Evolutionary conservation across 2,329 filamentous ascomycete species (phyloP), one percentile per base, ranked within the genome.

Genomic region (Alternaria solani): DNA sequence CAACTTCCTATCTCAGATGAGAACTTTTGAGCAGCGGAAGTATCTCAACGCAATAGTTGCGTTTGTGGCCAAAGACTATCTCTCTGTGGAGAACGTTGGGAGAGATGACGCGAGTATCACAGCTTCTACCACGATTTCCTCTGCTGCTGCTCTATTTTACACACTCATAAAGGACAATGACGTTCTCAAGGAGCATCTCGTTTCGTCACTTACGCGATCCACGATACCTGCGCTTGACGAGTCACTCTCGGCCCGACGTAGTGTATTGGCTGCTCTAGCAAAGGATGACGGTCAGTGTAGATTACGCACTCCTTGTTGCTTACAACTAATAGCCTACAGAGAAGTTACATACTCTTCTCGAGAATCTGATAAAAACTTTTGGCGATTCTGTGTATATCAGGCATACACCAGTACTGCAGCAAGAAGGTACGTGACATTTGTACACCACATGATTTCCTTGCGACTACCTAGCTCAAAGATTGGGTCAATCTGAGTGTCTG

Each of bases 331-430:
- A 55, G 59, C 25, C 57, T n/a, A 12, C 32, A 76, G 67, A 69
- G 30, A 84, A 83, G 20, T 79, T 92, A 2, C 79, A 83, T 5
- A 80, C 75, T 0, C 80, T 91, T 36, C 75, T 94, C 57, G 88
- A 93, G 69, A 92, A 88, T 71, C 87, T 85, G 49, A 81, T 97
- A 49, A 82, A 82, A 39, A 87, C 90, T 49, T 97, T 98, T 76
- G 92, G 92, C 1, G 94, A 97, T 69, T 88, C 91, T 51, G 82
- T 98, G 11, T 96, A 93, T 71, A 93, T 98, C 68, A 91, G 88
- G 59, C 93, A 98, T 77, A 87, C 91, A 0, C 89, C 94, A 5
- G 87, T 91, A n/a, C 74, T 95, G 39, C 91, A 94, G 71, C 95
- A 99, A 84, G 92, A 98, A 85, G 90, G 93, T 91, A 79, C 44